phyloP scores from a whole-genome alignment of 495 filamentous ascomycete genomes.

The Penicillium chermesinum region DNA sequence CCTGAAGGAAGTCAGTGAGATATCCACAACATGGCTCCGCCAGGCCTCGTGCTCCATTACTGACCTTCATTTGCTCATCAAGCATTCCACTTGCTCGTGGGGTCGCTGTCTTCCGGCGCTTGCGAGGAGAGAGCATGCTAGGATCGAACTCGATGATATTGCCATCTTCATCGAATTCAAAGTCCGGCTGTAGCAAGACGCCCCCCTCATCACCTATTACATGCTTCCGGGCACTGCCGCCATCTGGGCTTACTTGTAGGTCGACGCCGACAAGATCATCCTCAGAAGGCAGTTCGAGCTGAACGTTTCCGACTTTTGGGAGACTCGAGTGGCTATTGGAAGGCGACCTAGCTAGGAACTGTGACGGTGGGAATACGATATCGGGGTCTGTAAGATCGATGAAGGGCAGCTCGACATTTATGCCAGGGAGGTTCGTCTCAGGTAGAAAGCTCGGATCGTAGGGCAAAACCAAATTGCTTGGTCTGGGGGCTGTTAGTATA shows the following conservation, averaged over 20 bases:
- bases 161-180: slow-evolving; percentile 61
- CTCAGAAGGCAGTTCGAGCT: slow-evolving; percentile 31
- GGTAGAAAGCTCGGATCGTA: slow-evolving; percentile 88
- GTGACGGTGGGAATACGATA: slow-evolving; percentile 14
- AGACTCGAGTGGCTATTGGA: slow-evolving; percentile 24
- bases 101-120: slow-evolving; percentile 4
- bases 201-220: slow-evolving; percentile 42
- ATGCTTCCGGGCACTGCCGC: slow-evolving; percentile 15
- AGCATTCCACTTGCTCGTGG: neutral
- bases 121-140: slow-evolving; percentile 9
- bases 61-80: neutral
- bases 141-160: slow-evolving; percentile 46
- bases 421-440: slow-evolving; percentile 52
- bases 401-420: slow-evolving; percentile 51
- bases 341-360: slow-evolving; percentile 26
- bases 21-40: no score
- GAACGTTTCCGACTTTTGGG: slow-evolving; percentile 25
- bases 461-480: slow-evolving; percentile 68
- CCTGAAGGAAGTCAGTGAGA: no score
- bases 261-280: slow-evolving; percentile 18
- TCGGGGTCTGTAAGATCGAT: slow-evolving; percentile 11
- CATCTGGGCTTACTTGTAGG: neutral
- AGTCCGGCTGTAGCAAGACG: slow-evolving; percentile 56
- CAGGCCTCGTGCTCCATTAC: no score
- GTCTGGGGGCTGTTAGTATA: slow-evolving; percentile 43